Percentiles rank a stretch among this genome's conserved stretches.
Evolutionary conservation across 768 basidiomycete species (phyloP).

Genomic region (Lentinula lateritia): DNA sequence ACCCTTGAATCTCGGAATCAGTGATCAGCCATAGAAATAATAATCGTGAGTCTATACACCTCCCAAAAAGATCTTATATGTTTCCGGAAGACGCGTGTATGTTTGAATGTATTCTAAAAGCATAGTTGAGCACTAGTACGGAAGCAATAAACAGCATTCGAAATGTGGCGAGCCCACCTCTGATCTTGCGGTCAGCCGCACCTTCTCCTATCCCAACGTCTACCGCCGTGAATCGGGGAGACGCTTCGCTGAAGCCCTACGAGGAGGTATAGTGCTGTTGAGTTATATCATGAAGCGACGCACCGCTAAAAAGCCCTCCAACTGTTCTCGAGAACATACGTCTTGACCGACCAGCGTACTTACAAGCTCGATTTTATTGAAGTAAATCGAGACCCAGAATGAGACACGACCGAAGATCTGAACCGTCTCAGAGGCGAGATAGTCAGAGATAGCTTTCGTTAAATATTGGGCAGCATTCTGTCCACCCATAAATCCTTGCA

Average conservation of each 20-base stretch:
- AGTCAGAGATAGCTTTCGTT: slow-evolving; percentile 64
- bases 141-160: not conserved
- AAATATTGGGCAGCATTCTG: slow-evolving; percentile 57
- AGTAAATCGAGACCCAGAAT: slow-evolving; percentile 72
- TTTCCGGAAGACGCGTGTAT: slow-evolving; percentile 68
- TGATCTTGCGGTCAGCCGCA: slow-evolving; percentile 60
- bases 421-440: slow-evolving; percentile 57
- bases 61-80: slow-evolving; percentile 66
- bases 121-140: not conserved
- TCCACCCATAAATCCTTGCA: slow-evolving; percentile 63
- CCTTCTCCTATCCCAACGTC: slow-evolving; percentile 67
- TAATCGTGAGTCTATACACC: slow-evolving; percentile 32
- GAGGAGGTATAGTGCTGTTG: not conserved
- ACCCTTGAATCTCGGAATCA: not conserved
- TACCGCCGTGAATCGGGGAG: slow-evolving; percentile 62
- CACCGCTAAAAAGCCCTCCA: slow-evolving; percentile 61
- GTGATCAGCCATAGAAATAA: not conserved
- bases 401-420: slow-evolving; percentile 60
- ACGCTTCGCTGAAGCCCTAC: slow-evolving; percentile 68
- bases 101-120: slow-evolving; percentile 63
- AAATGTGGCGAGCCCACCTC: slow-evolving; percentile 37
- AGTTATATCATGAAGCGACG: slow-evolving; percentile 5
- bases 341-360: slow-evolving; percentile 45
- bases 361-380: slow-evolving; percentile 54
- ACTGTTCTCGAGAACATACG: slow-evolving; percentile 58